Evolutionary conservation across 805 yeast species (phyloP).

Genomic region (Candida pini): DNA sequence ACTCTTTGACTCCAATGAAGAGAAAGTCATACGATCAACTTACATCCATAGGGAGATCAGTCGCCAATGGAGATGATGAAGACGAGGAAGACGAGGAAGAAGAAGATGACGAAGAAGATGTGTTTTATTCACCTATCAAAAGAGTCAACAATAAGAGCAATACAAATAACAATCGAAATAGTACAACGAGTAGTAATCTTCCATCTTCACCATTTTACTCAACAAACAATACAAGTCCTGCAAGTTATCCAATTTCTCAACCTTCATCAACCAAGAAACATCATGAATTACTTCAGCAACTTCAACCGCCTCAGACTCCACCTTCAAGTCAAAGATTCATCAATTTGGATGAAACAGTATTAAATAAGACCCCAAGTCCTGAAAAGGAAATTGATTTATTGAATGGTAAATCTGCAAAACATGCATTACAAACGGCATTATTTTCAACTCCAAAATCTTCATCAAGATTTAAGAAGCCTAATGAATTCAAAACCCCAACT

Average conservation of each 20-base stretch:
- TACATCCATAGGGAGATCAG: no score
- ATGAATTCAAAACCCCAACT: slow-evolving; percentile 28
- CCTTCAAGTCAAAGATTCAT: slow-evolving; percentile 19
- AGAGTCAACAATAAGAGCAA: slow-evolving; percentile 19
- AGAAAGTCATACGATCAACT: no score
- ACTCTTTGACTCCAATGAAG: slow-evolving; percentile 23
- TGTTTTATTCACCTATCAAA: slow-evolving; percentile 23
- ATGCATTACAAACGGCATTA: slow-evolving; percentile 19
- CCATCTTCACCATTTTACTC: slow-evolving; percentile 28
- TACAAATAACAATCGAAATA: no score
- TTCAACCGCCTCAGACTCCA: slow-evolving; percentile 28
- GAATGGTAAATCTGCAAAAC: slow-evolving; percentile 12
- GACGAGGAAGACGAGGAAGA: slow-evolving; percentile 11
- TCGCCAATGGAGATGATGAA: slow-evolving; percentile 11
- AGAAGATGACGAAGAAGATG: slow-evolving; percentile 10
- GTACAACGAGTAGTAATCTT: no score
- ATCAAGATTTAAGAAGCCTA: slow-evolving; percentile 6
- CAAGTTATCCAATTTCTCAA: slow-evolving; percentile 8
- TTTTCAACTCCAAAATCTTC: slow-evolving; percentile 30
- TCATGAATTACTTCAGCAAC: slow-evolving; percentile 1
- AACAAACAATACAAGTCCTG: slow-evolving; percentile 15
- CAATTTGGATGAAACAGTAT: slow-evolving; percentile 11
- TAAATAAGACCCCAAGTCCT: slow-evolving; percentile 15
- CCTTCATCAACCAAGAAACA: slow-evolving; percentile 12
- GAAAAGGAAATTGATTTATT: slow-evolving; percentile 6